Evolutionary conservation across 108 stramenopile species (phyloP).

Genomic region (Cyclotella baltica): DNA sequence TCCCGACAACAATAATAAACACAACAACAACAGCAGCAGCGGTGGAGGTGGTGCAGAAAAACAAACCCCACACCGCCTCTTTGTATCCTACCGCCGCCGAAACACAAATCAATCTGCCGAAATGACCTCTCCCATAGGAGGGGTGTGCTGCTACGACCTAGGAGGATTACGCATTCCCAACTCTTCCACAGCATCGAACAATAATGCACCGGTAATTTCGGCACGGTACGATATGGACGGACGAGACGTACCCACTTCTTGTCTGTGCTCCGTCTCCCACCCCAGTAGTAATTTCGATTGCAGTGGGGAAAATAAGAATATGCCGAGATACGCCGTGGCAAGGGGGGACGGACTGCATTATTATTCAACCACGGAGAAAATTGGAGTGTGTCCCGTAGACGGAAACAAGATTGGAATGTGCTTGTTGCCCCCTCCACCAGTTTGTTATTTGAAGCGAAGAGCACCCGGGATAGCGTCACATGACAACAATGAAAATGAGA

Average conservation of each 20-base stretch:
- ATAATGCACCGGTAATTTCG: constrained; percentile 47
- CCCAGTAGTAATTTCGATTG: constrained; percentile 10
- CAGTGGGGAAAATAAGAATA: constrained; percentile 7
- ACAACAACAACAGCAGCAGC: constrained; percentile 12
- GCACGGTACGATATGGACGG: constrained; percentile 88
- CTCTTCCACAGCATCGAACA: constrained; percentile 51
- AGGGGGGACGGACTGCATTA: constrained; percentile 82
- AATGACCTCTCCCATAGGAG: constrained; percentile 50
- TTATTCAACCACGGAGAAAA: constrained; percentile 75
- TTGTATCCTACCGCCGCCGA: constrained; percentile 49
- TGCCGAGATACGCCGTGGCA: constrained; percentile 59
- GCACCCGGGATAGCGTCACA: background rate
- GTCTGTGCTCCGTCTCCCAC: constrained; percentile 56
- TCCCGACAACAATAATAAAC: too few relatives aligned
- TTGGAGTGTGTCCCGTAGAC: constrained; percentile 83
- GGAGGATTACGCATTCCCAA: constrained; percentile 57
- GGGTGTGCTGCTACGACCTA: constrained; percentile 83
- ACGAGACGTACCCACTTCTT: constrained; percentile 58
- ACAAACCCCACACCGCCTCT: constrained; percentile 68
- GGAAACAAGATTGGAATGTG: constrained; percentile 77
- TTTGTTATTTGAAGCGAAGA: constrained; percentile 37
- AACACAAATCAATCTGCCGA: background rate
- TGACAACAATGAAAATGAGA: background rate
- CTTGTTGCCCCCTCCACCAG: constrained; percentile 66
- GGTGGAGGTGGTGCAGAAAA: constrained; percentile 47